Base-by-base conservation (phyloP, 257 asterid species). In the Echites panduratus region DNA sequence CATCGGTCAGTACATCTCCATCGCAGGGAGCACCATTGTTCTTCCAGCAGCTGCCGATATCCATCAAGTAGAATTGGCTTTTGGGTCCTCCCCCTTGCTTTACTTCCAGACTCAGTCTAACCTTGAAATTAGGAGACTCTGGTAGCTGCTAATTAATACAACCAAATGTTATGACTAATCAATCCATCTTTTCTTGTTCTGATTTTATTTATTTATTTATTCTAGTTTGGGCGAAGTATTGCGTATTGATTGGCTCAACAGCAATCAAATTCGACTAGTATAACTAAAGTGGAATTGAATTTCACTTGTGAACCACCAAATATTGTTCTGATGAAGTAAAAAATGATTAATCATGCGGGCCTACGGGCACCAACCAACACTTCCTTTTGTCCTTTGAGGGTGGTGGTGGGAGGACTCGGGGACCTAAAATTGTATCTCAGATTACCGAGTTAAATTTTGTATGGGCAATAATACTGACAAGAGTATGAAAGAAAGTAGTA, bases 21-120 rank as follows among this genome's bases (percentile, higher is more conserved):
- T 88, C 81, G n/a, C 95, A 88, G 0, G 89, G 88, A 35, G 67
- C 63, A 1, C 95, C 92, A 48, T 84, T 79, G 81, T 85, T 87
- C 75, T 87, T 89, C 95, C 95, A 89, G 80, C 95, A 89, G 80
- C 95, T 86, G n/a, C 91, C 95, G 0, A 88, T 86, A 81, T 85
- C 91, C 26, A 88, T 83, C 81, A 88, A 73, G 85, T 88, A 88
- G 80, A 88, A 86, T 77, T 86, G 91, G 84, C 95, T 86, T 78
- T 85, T 86, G 2, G 88, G 85, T 12, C 95, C 91, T 61, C 95
- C 90, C 24, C 95, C 92, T 70, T 74, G 79, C 69, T 70, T 82
- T 74, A 89, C 77, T 70, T 87, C 86, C 68, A 87, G 59, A 19
- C 78, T 83, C 12, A 88, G 56, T 57, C 59, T 83, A 52, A 86